Evolutionary conservation across 1,139 yeast species (phyloP).

Genomic region (Saccharomyces hybrid): DNA sequence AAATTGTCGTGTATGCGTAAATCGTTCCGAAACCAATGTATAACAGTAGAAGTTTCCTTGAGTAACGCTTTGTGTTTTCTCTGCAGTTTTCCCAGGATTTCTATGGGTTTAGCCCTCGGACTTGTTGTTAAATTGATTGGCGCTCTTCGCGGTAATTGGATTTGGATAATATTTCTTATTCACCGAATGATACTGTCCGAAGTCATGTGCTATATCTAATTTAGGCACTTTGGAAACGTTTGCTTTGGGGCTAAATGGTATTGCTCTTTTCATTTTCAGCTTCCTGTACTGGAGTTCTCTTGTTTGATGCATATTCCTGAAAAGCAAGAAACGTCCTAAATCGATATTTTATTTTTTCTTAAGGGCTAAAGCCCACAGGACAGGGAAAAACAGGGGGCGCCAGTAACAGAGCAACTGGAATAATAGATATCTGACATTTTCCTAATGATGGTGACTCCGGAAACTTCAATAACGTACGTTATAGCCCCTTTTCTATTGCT

Average conservation of each 20-base stretch:
- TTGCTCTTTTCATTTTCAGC: background rate
- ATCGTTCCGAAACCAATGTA: slow-evolving; percentile 43
- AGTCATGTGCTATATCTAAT: background rate
- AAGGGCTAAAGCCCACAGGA: too few relatives aligned
- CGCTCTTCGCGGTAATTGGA: slow-evolving; percentile 8
- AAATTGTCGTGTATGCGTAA: slow-evolving; percentile 38
- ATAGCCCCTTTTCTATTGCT: too few relatives aligned
- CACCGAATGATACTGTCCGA: background rate
- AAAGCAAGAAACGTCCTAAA: too few relatives aligned
- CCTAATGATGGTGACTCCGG: too few relatives aligned
- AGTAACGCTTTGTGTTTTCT: background rate
- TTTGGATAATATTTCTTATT: slow-evolving; percentile 6
- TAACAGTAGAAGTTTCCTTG: slow-evolving; percentile 6
- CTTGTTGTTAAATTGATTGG: slow-evolving; percentile 7
- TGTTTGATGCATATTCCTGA: too few relatives aligned
- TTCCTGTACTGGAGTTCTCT: too few relatives aligned
- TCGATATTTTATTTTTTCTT: too few relatives aligned
- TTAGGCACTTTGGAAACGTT: background rate
- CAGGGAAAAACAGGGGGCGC: too few relatives aligned
- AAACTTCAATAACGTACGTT: too few relatives aligned
- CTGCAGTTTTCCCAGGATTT: background rate
- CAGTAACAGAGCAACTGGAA: too few relatives aligned
- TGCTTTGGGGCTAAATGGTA: background rate
- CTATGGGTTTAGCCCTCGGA: background rate
- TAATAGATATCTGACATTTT: too few relatives aligned